Evolutionary conservation across 1,284 basidiomycete species (phyloP), one percentile per base, ranked within the genome.

Genomic region (Mycosarcoma mackinlayi): DNA sequence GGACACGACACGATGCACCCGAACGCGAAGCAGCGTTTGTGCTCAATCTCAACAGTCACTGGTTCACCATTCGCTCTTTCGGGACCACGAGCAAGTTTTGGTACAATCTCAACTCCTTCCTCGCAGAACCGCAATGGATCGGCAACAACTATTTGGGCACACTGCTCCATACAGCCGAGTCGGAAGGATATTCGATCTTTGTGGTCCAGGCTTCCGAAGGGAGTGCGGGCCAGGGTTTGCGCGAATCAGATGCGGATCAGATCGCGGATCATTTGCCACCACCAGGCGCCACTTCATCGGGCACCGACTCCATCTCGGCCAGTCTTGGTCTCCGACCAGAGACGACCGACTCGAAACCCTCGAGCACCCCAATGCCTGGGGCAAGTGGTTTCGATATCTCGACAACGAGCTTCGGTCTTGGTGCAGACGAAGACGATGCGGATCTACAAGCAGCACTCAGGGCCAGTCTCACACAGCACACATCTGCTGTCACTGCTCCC

Each of bases 61-160:
- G 80, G 80, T 71, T 82, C 60, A 70, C 76, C 21, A 58, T 81
- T 28, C 70, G 80, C 23, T 65, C 78, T 2, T 82, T 82, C 28
- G 76, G 77, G 23, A 50, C 57, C 0, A 45, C 37, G 3, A 51
- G 57, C 55, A 60, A 68, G 44, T 74, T 71, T 23, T 79, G 75
- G 76, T 81, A 74, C 70, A 82, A 82, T 38, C 73, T 82, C 53
- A 82, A 82, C 62, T 77, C 75, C 8, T 81, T 79, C 40, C 54
- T 79, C 3, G 33, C 58, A 1, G 47, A 72, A 33, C 80, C 80
- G 1, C 49, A 55, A 19, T 81, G 78, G 78, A 68, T 82, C 25
- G 77, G 80, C 24, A 62, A 60, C 31, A 65, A 62, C 19, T 82
- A 81, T 35, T 70, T 82, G 8, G 73, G 73, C 34, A 77, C 79